Percentiles rank a stretch among this genome's conserved stretches.
phyloP scores from a whole-genome alignment of 331 rosid species.

The Arachis monticola region DNA sequence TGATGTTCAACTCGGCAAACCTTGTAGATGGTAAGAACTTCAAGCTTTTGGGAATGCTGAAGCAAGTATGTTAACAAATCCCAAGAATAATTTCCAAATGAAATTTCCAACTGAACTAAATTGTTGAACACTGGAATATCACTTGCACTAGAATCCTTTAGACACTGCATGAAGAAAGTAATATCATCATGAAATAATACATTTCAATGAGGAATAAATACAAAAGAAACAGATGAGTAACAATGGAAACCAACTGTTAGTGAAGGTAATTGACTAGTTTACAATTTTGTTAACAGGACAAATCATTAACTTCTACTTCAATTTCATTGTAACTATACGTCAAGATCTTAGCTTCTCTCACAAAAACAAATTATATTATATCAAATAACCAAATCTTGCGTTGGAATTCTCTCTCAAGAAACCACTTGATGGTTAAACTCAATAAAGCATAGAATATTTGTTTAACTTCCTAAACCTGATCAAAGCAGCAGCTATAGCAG shows the following conservation, averaged over 20 bases:
- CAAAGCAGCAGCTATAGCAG: not conserved
- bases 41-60: constrained; percentile 28
- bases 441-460: not conserved
- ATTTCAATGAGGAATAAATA: constrained; percentile 1
- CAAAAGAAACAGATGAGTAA: not conserved
- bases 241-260: not conserved
- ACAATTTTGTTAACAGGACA: constrained; percentile 5
- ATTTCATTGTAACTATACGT: not conserved
- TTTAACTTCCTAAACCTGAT: not conserved
- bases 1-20: constrained; percentile 32
- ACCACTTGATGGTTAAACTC: not conserved
- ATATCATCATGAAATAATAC: constrained; percentile 9
- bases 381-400: not conserved
- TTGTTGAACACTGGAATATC: constrained; percentile 37
- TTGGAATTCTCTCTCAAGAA: not conserved
- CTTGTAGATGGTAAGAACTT: constrained; percentile 37
- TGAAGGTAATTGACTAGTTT: not conserved
- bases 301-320: not conserved
- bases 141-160: constrained; percentile 6
- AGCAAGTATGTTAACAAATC: constrained; percentile 34
- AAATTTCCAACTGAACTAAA: constrained; percentile 34
- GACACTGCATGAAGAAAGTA: constrained; percentile 37
- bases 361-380: not conserved
- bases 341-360: not conserved
- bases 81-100: constrained; percentile 30